Conservation (phyloP, 192 early-diverging fungal genomes). For the Cetraspora pellucida region DNA sequence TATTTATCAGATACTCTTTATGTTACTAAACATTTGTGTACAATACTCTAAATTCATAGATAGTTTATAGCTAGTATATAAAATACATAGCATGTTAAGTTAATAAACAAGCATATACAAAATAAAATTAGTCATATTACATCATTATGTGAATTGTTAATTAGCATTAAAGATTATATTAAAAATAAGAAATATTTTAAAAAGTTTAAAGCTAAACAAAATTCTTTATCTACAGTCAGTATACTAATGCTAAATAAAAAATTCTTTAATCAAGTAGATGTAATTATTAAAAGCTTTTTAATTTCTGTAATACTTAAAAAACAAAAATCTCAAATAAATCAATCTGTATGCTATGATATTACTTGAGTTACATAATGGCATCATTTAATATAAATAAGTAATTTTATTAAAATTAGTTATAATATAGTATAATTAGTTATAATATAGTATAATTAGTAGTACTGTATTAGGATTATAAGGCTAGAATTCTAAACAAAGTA, state of each 20-base stretch:
- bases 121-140: not conserved
- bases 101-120: not conserved
- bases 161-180: not conserved
- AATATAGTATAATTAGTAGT: too few relatives aligned
- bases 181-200: not conserved
- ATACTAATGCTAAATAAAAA: not conserved
- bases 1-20: not conserved
- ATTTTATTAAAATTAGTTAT: too few relatives aligned
- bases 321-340: not conserved
- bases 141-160: not conserved
- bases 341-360: not conserved
- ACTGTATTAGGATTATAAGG: too few relatives aligned
- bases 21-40: not conserved
- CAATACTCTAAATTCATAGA: not conserved
- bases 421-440: too few relatives aligned
- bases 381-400: not conserved
- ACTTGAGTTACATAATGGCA: not conserved
- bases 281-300: not conserved
- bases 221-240: not conserved
- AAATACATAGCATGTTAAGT: not conserved
- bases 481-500: too few relatives aligned
- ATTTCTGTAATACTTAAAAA: not conserved
- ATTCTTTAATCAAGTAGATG: not conserved
- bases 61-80: not conserved
- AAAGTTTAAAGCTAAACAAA: not conserved